Evolutionary conservation across 2,329 filamentous ascomycete genomes (phyloP), one percentile per base, ranked within the genome.

Genomic region (Chaetomiaceae sp.): DNA sequence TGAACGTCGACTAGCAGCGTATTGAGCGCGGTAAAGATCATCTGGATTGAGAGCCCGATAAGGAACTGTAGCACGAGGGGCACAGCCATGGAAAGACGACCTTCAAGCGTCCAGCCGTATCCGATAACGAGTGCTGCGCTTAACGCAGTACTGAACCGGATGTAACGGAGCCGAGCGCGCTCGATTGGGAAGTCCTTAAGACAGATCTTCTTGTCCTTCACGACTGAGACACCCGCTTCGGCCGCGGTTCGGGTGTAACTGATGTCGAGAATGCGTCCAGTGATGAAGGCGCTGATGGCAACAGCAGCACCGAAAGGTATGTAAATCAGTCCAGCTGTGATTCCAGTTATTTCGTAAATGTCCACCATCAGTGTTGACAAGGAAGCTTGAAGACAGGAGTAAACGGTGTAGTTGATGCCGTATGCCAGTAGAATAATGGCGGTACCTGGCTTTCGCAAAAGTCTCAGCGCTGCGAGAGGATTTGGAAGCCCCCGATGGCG

Each of bases 351-450:
- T 6, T 34, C 18, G 30, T 42, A 42, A 18, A 26, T 42, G 39
- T 26, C 18, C 29, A 42, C 39, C 8, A 42, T 34, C n/a, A 42
- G 15, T n/a, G 29, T 42, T 10, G 39, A 33, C 8, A 42, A 11
- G 9, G 39, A 42, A 14, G 39, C 39, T 15, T 42, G 39, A 2
- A 42, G 19, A 9, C 39, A 42, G 19, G 18, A 34, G 39, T 33
- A 42, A n/a, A 42, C 39, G 8, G 39, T 26, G 20, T 42, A 42
- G 20, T 42, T 42, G 8, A 35, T 42, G n/a, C 30, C 39, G 30
- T 42, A 42, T 34, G 30, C 14, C 1, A 42, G 18, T 14, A 42
- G 9, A 6, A 42, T 26, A 9, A 42, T 42, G 7, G 30, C 30
- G 15, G 39, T 42, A 9, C 39, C 20, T 2, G 39, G 30, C 3